A percentile compares a stretch with the other conserved stretches of the same genome.
These are phyloP conservation scores for Capronia epimyces DNA, from an alignment of 2,329 filamentous ascomycete species.

Conservation along the genomic window DNA sequence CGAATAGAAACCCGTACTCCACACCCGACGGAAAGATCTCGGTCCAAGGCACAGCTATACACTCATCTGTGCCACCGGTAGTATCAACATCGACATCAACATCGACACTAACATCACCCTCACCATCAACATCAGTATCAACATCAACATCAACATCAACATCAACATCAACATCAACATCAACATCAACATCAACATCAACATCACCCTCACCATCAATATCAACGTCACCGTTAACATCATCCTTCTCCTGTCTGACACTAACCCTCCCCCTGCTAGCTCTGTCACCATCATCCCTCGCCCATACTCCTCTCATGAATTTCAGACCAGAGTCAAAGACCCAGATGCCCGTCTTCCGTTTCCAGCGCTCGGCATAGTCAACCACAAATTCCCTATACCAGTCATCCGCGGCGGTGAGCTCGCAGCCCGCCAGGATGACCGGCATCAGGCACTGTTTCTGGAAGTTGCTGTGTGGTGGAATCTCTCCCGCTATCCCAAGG, in stretches of 20 bases:
- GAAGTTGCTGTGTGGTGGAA: slow-evolving; percentile 19
- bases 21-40: slow-evolving; percentile 6
- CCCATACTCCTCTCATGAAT: slow-evolving; percentile 20
- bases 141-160: not conserved
- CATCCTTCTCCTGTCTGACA: not conserved
- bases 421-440: slow-evolving; percentile 14
- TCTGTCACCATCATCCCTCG: slow-evolving; percentile 8
- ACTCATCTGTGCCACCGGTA: not conserved
- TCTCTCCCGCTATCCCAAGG: slow-evolving; percentile 4
- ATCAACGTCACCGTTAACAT: not conserved
- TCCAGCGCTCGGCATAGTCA: slow-evolving; percentile 23
- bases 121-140: not conserved
- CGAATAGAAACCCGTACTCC: slow-evolving; percentile 10
- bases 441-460: slow-evolving; percentile 24
- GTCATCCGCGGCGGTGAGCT: slow-evolving; percentile 8
- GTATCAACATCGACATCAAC: not conserved
- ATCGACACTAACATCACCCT: no score
- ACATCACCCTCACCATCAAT: not conserved
- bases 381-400: slow-evolving; percentile 11
- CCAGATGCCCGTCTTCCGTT: slow-evolving; percentile 23
- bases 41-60: slow-evolving; percentile 10
- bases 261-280: not conserved
- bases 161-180: not conserved
- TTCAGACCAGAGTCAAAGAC: slow-evolving; percentile 19
- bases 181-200: not conserved